Evolutionary conservation across 1,139 yeast species (phyloP).

Genomic region (Pichia sorboxylosa): DNA sequence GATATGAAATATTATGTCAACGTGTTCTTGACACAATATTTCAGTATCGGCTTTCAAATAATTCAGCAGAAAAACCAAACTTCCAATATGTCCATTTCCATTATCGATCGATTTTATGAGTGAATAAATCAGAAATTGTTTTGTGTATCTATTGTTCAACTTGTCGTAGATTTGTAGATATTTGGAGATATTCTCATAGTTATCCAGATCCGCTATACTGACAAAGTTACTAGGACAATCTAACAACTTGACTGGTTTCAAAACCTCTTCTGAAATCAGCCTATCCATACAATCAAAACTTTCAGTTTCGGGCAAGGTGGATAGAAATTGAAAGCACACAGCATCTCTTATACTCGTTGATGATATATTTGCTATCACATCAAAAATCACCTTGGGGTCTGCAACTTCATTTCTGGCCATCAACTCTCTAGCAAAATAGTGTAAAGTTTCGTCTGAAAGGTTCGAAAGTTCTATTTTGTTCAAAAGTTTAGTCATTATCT

Average conservation of each 20-base stretch:
- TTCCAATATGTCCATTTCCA: slow-evolving; percentile 10
- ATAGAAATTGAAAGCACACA: slow-evolving; percentile 5
- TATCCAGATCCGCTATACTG: slow-evolving; percentile 6
- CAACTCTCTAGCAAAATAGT: not conserved
- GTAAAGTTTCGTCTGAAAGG: slow-evolving; percentile 2
- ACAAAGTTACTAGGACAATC: slow-evolving; percentile 9
- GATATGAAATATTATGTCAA: slow-evolving; percentile 13
- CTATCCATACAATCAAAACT: slow-evolving; percentile 4
- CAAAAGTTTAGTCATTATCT: not conserved
- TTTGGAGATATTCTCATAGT: slow-evolving; percentile 8
- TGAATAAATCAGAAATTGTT: slow-evolving; percentile 11
- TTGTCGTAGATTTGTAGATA: slow-evolving; percentile 4
- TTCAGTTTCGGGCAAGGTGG: slow-evolving; percentile 2
- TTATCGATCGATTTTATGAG: slow-evolving; percentile 15
- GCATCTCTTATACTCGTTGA: slow-evolving; percentile 1
- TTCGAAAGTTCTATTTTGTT: not conserved
- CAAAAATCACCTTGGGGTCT: too few relatives aligned
- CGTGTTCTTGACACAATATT: slow-evolving; percentile 4
- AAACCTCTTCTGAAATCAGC: not conserved
- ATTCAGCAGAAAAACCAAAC: slow-evolving; percentile 11
- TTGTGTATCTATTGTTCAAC: slow-evolving; percentile 5
- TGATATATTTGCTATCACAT: slow-evolving; percentile 3
- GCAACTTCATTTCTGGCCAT: not conserved
- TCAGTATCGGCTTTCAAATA: slow-evolving; percentile 4
- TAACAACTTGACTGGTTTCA: not conserved